phyloP scores from a whole-genome alignment of 306 rosid genomes.

The Senna siamea region DNA sequence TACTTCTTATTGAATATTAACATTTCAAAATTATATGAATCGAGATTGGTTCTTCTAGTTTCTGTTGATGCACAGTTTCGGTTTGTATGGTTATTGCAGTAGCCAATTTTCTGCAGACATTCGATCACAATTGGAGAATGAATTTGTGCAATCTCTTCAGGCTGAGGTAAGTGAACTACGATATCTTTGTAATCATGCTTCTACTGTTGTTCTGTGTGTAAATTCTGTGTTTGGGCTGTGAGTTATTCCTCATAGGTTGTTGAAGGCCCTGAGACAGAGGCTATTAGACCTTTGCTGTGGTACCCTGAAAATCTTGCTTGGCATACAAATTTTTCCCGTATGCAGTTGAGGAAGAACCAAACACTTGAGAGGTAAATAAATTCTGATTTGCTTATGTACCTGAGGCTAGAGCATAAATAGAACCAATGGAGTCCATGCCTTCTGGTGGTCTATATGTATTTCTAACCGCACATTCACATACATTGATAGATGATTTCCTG shows the following conservation, averaged over 20 bases:
- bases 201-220: neutral
- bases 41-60: constrained; percentile 16
- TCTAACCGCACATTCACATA: neutral
- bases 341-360: constrained; percentile 97
- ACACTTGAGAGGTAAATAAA: constrained; percentile 80
- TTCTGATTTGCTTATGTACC: constrained; percentile 29
- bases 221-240: constrained; percentile 7
- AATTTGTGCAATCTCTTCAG: constrained; percentile 75
- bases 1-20: neutral
- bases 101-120: constrained; percentile 83
- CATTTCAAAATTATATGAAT: neutral
- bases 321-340: constrained; percentile 94
- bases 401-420: neutral
- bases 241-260: constrained; percentile 51
- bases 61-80: neutral
- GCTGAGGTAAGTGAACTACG: constrained; percentile 57
- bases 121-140: constrained; percentile 76
- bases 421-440: neutral
- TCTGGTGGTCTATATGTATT: neutral
- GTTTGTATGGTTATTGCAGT: constrained; percentile 55
- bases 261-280: constrained; percentile 72
- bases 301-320: constrained; percentile 94
- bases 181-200: neutral
- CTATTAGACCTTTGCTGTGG: constrained; percentile 92
- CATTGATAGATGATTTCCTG: neutral